Percentiles rank a stretch among this genome's conserved stretches.
Conservation (phyloP, 208 protist species). For the Tritrichomonas foetus region DNA sequence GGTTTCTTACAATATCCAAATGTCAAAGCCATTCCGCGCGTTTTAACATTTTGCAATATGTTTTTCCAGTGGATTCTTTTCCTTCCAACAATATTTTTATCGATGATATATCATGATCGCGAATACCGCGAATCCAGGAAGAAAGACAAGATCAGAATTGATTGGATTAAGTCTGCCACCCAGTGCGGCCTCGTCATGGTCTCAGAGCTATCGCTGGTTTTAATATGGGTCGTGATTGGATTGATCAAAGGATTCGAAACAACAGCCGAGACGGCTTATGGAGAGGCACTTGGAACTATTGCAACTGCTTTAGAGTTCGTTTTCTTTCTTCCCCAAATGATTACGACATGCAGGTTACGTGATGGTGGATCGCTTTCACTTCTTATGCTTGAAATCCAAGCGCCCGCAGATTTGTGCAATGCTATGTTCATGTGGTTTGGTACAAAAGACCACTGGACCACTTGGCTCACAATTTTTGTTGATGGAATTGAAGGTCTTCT, state of each 20-base stretch:
- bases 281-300: neutral
- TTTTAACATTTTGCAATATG: neutral
- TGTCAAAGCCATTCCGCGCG: neutral
- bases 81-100: neutral
- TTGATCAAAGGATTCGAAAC: neutral
- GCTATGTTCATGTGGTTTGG: constrained; percentile 2
- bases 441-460: neutral
- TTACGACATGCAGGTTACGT: neutral
- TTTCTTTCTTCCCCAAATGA: neutral
- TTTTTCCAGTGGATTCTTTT: neutral
- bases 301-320: neutral
- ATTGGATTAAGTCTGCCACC: neutral
- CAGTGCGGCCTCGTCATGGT: neutral
- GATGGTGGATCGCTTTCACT: neutral
- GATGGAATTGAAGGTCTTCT: neutral
- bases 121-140: neutral
- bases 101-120: neutral
- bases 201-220: neutral
- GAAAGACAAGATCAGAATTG: neutral
- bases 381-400: neutral
- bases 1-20: neutral
- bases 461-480: neutral
- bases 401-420: neutral
- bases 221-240: neutral
- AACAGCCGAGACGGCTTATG: neutral